Evolutionary conservation across 352 stramenopile species (phyloP).

Genomic region (Globisporangium splendens): DNA sequence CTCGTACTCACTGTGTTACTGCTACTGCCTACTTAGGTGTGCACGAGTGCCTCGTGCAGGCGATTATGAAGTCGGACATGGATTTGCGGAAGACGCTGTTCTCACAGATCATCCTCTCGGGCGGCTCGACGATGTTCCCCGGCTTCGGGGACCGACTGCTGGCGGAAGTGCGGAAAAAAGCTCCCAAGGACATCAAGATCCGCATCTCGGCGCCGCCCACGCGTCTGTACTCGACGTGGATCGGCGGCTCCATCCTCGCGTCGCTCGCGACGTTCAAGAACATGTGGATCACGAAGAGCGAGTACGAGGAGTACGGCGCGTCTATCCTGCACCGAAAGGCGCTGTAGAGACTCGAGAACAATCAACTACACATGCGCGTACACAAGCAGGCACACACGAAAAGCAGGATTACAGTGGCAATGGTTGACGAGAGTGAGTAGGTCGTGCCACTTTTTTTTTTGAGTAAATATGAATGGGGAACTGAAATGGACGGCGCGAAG

Average conservation of each 20-base stretch:
- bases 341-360: constrained; percentile 38
- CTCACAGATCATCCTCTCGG: constrained; percentile 91
- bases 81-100: constrained; percentile 94
- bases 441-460: no score
- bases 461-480: no score
- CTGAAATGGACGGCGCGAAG: no score
- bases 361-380: no score
- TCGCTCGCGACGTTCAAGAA: constrained; percentile 98
- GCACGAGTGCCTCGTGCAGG: constrained; percentile 86
- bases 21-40: constrained; percentile 43
- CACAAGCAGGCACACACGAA: no score
- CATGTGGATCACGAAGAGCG: constrained; percentile 98
- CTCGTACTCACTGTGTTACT: constrained; percentile 1
- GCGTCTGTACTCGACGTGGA: constrained; percentile 95
- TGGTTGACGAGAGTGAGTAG: no score
- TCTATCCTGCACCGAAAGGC: constrained; percentile 98
- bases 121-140: constrained; percentile 93
- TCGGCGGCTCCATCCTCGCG: constrained; percentile 96
- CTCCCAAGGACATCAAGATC: constrained; percentile 91
- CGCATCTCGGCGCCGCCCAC: constrained; percentile 95
- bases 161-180: constrained; percentile 91
- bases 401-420: no score
- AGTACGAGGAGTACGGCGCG: constrained; percentile 97
- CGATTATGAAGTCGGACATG: constrained; percentile 97
- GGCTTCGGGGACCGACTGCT: constrained; percentile 95